phyloP scores from a whole-genome alignment of 306 rosid genomes.

The Phaseolus lunatus region DNA sequence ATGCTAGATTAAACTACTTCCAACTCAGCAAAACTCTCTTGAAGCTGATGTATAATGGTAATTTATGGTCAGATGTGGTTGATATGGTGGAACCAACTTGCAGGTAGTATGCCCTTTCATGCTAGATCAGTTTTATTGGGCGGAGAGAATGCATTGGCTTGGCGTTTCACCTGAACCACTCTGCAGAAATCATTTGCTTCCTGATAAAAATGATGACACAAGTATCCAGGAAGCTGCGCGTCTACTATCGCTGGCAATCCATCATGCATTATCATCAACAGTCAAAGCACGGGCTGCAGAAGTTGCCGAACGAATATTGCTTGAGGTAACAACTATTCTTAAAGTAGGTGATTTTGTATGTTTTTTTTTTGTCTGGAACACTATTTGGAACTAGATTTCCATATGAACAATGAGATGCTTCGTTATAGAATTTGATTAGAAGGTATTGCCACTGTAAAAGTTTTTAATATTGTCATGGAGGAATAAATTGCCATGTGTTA shows the following conservation, averaged over 20 bases:
- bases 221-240: constrained; percentile 64
- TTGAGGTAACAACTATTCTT: constrained; percentile 62
- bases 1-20: constrained; percentile 1
- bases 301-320: constrained; percentile 61
- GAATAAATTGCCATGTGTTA: neutral
- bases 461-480: no score
- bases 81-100: constrained; percentile 41
- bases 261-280: constrained; percentile 61
- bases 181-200: constrained; percentile 66
- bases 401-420: neutral
- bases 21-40: constrained; percentile 3
- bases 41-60: neutral
- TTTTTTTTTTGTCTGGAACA: neutral
- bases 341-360: constrained; percentile 4
- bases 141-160: constrained; percentile 90
- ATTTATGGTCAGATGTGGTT: constrained; percentile 15
- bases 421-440: neutral
- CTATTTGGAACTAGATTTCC: constrained; percentile 8
- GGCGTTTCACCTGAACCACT: constrained; percentile 86
- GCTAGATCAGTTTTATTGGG: constrained; percentile 89
- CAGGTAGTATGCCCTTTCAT: constrained; percentile 86
- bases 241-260: constrained; percentile 59
- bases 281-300: constrained; percentile 67
- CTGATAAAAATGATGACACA: constrained; percentile 53
- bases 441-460: no score